Conservation (phyloP, 345 rosid species). For the Viola odorata region DNA sequence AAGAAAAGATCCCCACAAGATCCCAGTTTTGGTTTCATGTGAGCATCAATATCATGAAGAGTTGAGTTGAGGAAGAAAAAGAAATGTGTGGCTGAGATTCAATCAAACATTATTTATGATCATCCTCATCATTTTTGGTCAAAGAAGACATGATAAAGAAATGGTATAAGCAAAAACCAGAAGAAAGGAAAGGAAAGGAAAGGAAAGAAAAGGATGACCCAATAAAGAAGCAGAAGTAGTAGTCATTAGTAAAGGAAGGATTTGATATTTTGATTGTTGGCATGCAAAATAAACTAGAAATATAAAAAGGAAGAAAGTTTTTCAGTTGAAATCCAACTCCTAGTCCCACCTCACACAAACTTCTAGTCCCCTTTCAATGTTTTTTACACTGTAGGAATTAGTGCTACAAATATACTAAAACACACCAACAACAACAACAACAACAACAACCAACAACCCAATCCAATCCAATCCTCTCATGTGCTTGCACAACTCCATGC, state of each 20-base stretch:
- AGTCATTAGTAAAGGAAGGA: background rate
- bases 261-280: slow-evolving; percentile 7
- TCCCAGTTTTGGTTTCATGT: too few species aligned
- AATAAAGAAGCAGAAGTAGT: too few species aligned
- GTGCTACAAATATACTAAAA: slow-evolving; percentile 8
- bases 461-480: slow-evolving; percentile 16
- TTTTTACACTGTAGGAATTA: slow-evolving; percentile 4
- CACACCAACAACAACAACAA: slow-evolving; percentile 19
- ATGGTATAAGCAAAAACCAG: background rate
- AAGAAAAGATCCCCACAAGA: too few species aligned
- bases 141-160: background rate
- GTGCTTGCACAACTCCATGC: slow-evolving; percentile 33
- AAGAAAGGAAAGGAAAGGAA: background rate
- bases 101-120: too few species aligned
- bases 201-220: background rate
- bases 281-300: slow-evolving; percentile 37
- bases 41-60: too few species aligned
- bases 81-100: background rate
- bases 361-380: slow-evolving; percentile 1
- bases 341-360: slow-evolving; percentile 28
- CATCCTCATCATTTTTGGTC: background rate
- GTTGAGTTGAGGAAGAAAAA: background rate
- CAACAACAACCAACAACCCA: slow-evolving; percentile 17
- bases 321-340: slow-evolving; percentile 68
- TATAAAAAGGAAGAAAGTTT: slow-evolving; percentile 40